A percentile compares a stretch with the other conserved stretches of the same genome.
Evolutionary conservation across 768 basidiomycete species (phyloP).

Genomic region (Pleurotus citrinopileatus): DNA sequence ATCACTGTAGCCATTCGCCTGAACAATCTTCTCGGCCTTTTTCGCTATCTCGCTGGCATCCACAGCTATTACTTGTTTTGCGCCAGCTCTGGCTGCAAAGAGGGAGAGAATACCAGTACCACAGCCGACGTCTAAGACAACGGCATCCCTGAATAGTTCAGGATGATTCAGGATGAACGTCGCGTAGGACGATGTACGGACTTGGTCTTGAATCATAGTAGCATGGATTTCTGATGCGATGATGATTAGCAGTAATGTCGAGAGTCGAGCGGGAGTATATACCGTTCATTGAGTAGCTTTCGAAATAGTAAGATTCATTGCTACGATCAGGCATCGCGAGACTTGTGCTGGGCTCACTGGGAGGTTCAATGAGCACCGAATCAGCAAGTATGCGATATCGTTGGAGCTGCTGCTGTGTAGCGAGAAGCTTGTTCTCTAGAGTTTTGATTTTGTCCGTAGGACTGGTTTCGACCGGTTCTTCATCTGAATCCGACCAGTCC

Average conservation of each 20-base stretch:
- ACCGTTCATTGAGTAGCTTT: conserved; percentile 90
- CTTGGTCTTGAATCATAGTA: conserved; percentile 94
- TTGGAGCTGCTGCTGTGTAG: conserved; percentile 54
- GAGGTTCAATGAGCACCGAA: conserved; percentile 37
- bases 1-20: conserved; percentile 67
- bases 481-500: conserved; percentile 79
- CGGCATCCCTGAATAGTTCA: conserved; percentile 73
- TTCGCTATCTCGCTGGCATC: conserved; percentile 85
- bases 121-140: conserved; percentile 95
- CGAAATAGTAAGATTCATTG: conserved; percentile 93
- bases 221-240: conserved; percentile 78
- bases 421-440: conserved; percentile 61
- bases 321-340: conserved; percentile 47
- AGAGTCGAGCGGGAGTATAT: conserved; percentile 14
- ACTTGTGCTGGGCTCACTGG: conserved; percentile 29
- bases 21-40: conserved; percentile 76
- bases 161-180: conserved; percentile 87
- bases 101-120: conserved; percentile 92
- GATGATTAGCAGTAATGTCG: background rate
- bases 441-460: conserved; percentile 44
- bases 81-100: conserved; percentile 87
- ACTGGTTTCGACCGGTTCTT: conserved; percentile 39
- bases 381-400: conserved; percentile 62
- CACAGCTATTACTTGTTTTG: conserved; percentile 86
- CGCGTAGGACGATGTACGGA: conserved; percentile 91